Percentiles rank a stretch among this genome's conserved stretches.
Evolutionary conservation across 2,329 filamentous ascomycete genomes (phyloP).

Genomic region (Didymella keratinophila): DNA sequence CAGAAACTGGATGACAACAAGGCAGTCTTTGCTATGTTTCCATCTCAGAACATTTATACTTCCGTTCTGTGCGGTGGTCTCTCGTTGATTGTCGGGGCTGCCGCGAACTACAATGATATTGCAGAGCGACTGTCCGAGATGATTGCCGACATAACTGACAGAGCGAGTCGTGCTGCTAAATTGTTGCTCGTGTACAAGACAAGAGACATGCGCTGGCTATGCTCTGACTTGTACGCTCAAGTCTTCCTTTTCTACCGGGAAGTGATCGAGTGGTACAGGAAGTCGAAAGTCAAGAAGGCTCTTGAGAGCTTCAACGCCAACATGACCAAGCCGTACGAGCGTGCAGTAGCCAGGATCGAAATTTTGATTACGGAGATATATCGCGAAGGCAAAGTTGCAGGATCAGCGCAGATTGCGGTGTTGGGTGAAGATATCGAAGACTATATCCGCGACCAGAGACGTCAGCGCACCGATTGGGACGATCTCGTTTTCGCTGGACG

Average conservation of each 20-base stretch:
- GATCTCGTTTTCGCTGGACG: not conserved
- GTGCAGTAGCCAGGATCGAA: not conserved
- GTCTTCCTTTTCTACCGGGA: constrained; percentile 8
- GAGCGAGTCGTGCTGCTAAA: not conserved
- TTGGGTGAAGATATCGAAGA: not conserved
- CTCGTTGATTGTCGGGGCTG: not conserved
- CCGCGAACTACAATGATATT: not conserved
- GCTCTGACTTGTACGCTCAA: not conserved
- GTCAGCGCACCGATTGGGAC: not conserved
- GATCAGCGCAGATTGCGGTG: not conserved
- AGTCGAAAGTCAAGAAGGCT: not conserved
- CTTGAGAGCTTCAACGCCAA: not conserved
- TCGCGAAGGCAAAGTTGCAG: too few relatives aligned
- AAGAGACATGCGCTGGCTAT: not conserved
- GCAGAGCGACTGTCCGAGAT: not conserved
- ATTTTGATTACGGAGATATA: not conserved
- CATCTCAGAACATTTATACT: not conserved
- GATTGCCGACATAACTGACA: not conserved
- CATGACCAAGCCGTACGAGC: not conserved
- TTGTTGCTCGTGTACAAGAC: not conserved
- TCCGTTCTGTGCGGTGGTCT: not conserved
- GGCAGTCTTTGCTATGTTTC: not conserved
- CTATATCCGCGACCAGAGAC: not conserved
- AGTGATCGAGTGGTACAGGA: not conserved
- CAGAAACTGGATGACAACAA: not conserved